Evolutionary conservation across 371 early-diverging fungal genomes (phyloP).

Genomic region (Apophysomyces trapeziformis): DNA sequence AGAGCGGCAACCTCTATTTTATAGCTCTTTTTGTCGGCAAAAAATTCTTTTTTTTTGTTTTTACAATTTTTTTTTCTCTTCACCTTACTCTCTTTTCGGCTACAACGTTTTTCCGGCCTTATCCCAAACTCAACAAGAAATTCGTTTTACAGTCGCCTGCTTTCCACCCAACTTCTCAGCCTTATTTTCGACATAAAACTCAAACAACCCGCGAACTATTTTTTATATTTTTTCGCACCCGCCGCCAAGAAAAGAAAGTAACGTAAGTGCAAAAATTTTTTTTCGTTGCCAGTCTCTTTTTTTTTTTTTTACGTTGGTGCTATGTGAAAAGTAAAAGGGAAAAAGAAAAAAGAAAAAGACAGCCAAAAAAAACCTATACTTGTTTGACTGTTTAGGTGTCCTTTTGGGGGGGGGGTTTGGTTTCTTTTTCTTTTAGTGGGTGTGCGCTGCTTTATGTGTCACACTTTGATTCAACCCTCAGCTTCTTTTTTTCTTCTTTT

Average conservation of each 20-base stretch:
- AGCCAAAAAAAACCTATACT: too few species aligned
- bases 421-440: background rate
- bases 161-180: background rate
- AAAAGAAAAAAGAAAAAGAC: too few species aligned
- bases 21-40: conserved; percentile 6
- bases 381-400: background rate
- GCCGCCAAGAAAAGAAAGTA: conserved; percentile 12
- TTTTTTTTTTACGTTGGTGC: background rate
- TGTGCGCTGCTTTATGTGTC: background rate
- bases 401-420: too few species aligned
- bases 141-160: conserved; percentile 5
- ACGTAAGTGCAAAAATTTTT: conserved; percentile 7
- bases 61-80: conserved; percentile 10
- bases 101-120: conserved; percentile 15
- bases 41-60: conserved; percentile 17
- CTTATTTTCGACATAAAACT: too few species aligned
- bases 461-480: background rate
- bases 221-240: conserved; percentile 2
- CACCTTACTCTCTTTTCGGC: conserved; percentile 3
- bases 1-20: conserved; percentile 11
- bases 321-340: too few species aligned
- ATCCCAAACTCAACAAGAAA: conserved; percentile 3
- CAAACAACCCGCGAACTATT: conserved; percentile 2
- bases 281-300: background rate
- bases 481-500: background rate